Percentiles rank a stretch among this genome's conserved stretches.
phyloP scores from a whole-genome alignment of 1,139 yeast species.

The Geotrichum carabidarum region DNA sequence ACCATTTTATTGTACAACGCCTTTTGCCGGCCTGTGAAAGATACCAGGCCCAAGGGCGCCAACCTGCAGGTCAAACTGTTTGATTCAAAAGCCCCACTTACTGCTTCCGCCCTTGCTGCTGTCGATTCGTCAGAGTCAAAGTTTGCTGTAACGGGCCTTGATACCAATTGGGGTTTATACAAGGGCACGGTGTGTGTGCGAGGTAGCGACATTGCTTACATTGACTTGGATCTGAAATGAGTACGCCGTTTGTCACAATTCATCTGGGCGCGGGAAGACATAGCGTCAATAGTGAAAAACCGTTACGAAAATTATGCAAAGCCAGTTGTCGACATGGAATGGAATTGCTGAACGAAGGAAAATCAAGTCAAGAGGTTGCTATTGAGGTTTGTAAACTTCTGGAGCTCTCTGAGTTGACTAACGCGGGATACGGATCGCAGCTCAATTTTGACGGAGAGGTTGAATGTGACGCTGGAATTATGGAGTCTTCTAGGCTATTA shows the following conservation, averaged over 20 bases:
- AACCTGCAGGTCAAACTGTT: conserved; percentile 17
- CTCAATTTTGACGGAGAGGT: conserved; percentile 46
- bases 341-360: conserved; percentile 21
- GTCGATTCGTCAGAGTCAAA: conserved; percentile 30
- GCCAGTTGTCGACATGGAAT: conserved; percentile 27
- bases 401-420: conserved; percentile 47
- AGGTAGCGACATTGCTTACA: conserved; percentile 24
- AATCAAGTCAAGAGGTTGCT: conserved; percentile 24
- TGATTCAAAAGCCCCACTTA: conserved; percentile 11
- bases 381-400: conserved; percentile 35
- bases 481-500: conserved; percentile 24
- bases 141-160: conserved; percentile 24
- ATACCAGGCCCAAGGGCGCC: neutral
- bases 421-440: conserved; percentile 56
- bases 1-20: conserved; percentile 22
- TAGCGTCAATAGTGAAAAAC: conserved; percentile 19
- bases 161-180: conserved; percentile 28
- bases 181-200: conserved; percentile 23
- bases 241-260: conserved; percentile 28
- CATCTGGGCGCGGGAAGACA: conserved; percentile 40
- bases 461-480: conserved; percentile 48
- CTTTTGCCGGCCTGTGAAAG: conserved; percentile 5
- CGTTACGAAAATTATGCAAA: conserved; percentile 25
- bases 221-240: conserved; percentile 18
- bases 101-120: conserved; percentile 22